These are phyloP conservation scores for Podila clonocystis DNA, from an alignment of 192 early-diverging fungal species.

Conservation along the genomic window DNA sequence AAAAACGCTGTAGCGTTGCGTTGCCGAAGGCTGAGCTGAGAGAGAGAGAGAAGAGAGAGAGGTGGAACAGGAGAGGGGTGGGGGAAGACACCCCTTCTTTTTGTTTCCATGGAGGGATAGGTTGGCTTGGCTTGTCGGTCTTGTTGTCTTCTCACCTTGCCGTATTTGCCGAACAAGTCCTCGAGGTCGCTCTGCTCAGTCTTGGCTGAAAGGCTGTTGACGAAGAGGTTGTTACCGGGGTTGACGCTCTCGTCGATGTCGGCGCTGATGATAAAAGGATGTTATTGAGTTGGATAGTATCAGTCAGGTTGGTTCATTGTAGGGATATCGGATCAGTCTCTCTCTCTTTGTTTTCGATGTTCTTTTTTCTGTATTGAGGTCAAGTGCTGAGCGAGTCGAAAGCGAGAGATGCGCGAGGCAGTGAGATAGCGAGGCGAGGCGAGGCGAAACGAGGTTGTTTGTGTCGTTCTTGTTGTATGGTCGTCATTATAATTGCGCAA, in stretches of 20 bases:
- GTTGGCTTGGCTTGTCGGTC: neutral
- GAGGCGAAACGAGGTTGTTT: too few species aligned
- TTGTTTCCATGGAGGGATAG: too few species aligned
- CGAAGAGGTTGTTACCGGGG: slow-evolving; percentile 74
- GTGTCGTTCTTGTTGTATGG: too few species aligned
- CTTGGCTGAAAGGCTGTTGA: slow-evolving; percentile 65
- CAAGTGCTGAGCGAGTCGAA: slow-evolving; percentile 2
- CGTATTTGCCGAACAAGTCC: slow-evolving; percentile 70
- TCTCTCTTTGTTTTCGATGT: too few species aligned
- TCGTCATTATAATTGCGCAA: too few species aligned
- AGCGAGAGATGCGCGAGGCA: neutral
- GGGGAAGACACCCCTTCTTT: too few species aligned
- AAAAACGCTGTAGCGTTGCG: neutral
- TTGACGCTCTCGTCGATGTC: slow-evolving; percentile 48
- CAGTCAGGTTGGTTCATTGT: slow-evolving; percentile 4
- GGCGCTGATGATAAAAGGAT: slow-evolving; percentile 1
- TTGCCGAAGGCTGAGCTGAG: slow-evolving; percentile 4
- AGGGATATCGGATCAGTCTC: too few species aligned
- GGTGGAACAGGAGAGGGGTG: neutral
- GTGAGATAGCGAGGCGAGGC: too few species aligned
- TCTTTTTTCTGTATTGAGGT: too few species aligned
- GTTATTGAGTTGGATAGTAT: neutral
- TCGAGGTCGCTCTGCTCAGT: slow-evolving; percentile 68
- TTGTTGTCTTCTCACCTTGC: slow-evolving; percentile 58
- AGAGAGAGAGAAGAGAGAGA: neutral